Evolutionary conservation across 192 early-diverging fungal species (phyloP), one percentile per base, ranked within the genome.

Genomic region (Rhizoclosmatium sp.): DNA sequence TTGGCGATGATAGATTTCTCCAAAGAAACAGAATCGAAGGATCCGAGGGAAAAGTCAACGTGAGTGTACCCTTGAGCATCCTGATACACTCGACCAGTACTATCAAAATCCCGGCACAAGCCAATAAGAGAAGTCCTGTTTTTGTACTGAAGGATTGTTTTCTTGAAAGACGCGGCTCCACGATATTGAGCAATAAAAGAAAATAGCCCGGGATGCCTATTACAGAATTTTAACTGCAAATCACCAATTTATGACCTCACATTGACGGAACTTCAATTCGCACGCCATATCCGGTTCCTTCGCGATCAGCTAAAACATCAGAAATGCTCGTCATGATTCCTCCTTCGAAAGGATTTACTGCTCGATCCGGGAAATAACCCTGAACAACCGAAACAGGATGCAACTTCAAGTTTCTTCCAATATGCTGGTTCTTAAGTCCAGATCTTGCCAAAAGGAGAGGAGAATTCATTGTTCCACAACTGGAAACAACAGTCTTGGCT

Each of bases 281-380:
- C 59, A 87, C 85, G 40, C 94, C 93, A 67, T 93, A 93, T 40
- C 88, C 84, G 4, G 87, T 61, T 21, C 90, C 89, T 70, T 92
- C 89, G 0, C 85, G 71, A 65, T 93, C 88, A 47, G 91, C 91
- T 2, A 79, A 84, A 3, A 85, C 85, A 10, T 82, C 81, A 72
- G 81, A 84, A 75, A 94, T 83, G 14, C 92, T 87, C 1, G 91
- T 93, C 91, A 93, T 92, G 44, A 93, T 92, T 12, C 90, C 84
- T 9, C 83, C 83, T n/a, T 74, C 45, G 31, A 46, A 77, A 0
- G 78, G 81, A 14, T 66, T 41, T 44, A 72, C 60, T 4, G 90
- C 91, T 71, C 85, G 70, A 61, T 87, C 87, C 9, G 83, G 88
- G 76, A 93, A 95, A 62, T 88, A 81, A 23, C 93, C 94, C 83